Conservation (phyloP, 1,284 basidiomycete species). For the Cryptococcus sp. region DNA sequence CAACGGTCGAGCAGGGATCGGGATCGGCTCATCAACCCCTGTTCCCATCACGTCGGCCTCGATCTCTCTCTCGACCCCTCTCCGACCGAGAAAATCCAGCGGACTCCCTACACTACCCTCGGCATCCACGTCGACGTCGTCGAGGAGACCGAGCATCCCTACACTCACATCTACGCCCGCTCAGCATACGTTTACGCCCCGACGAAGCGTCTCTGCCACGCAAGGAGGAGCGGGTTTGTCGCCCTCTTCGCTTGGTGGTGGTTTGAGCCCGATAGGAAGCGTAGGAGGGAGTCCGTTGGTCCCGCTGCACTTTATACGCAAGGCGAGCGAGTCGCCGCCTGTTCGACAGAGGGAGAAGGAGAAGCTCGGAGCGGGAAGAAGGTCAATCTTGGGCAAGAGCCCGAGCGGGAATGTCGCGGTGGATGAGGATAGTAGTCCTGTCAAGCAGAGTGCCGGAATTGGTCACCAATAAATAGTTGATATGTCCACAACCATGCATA, state of each 20-base stretch:
- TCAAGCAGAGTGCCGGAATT: neutral
- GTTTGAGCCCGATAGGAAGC: too few species aligned
- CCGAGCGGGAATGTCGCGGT: neutral
- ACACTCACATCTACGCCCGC: neutral
- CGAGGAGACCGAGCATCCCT: neutral
- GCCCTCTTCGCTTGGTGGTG: too few species aligned
- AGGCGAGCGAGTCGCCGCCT: conserved; percentile 37
- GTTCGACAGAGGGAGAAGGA: conserved; percentile 37
- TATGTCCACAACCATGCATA: neutral
- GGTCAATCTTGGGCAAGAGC: conserved; percentile 14
- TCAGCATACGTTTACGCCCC: neutral
- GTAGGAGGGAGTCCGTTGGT: conserved; percentile 34
- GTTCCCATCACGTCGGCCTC: conserved; percentile 11
- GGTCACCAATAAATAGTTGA: too few species aligned
- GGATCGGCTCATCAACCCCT: conserved; percentile 4
- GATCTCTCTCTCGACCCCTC: conserved; percentile 5
- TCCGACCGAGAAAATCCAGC: neutral
- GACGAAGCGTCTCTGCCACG: neutral
- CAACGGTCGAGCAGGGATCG: neutral
- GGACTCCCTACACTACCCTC: conserved; percentile 2
- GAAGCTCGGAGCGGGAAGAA: conserved; percentile 5
- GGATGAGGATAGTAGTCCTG: neutral
- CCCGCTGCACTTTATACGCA: conserved; percentile 36
- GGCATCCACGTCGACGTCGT: neutral
- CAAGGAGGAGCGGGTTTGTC: too few species aligned